Conservation (phyloP, 306 rosid genomes). For the Citrullus mucosospermus region DNA sequence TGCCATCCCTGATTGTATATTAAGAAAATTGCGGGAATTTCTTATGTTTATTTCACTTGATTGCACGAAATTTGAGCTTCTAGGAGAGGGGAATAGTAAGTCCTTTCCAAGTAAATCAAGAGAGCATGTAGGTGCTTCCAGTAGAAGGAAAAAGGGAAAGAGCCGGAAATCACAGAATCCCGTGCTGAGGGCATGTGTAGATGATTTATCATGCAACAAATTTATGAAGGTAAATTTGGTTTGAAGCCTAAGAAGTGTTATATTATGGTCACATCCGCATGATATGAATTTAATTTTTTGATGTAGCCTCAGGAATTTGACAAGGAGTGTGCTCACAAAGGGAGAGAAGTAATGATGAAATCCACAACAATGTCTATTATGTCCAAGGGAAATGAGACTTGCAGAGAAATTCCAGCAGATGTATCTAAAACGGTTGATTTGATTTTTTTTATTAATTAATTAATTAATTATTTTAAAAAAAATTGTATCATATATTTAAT, state of each 20-base stretch:
- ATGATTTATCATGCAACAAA: constrained; percentile 22
- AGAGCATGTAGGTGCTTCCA: constrained; percentile 43
- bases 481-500: constrained; percentile 13
- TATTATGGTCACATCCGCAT: constrained; percentile 7
- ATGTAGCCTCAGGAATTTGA: constrained; percentile 42
- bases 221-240: constrained; percentile 36
- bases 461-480: background rate
- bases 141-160: constrained; percentile 68
- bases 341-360: constrained; percentile 26
- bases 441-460: background rate
- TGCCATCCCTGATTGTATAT: constrained; percentile 68
- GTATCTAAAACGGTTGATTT: constrained; percentile 36
- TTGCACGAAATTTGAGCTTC: constrained; percentile 75
- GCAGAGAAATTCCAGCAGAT: constrained; percentile 24
- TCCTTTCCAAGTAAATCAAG: constrained; percentile 47
- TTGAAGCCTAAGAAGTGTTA: background rate
- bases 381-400: constrained; percentile 28
- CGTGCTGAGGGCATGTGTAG: constrained; percentile 21
- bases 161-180: constrained; percentile 47
- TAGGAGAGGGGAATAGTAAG: constrained; percentile 41
- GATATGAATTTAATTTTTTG: constrained; percentile 20
- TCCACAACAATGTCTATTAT: constrained; percentile 22
- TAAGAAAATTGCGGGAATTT: constrained; percentile 68
- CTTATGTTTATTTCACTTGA: constrained; percentile 86
- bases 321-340: constrained; percentile 23